A percentile compares a stretch with the other conserved stretches of the same genome.
Evolutionary conservation across 176 grass and related monocot species (phyloP).

Genomic region (Carex kokanica): DNA sequence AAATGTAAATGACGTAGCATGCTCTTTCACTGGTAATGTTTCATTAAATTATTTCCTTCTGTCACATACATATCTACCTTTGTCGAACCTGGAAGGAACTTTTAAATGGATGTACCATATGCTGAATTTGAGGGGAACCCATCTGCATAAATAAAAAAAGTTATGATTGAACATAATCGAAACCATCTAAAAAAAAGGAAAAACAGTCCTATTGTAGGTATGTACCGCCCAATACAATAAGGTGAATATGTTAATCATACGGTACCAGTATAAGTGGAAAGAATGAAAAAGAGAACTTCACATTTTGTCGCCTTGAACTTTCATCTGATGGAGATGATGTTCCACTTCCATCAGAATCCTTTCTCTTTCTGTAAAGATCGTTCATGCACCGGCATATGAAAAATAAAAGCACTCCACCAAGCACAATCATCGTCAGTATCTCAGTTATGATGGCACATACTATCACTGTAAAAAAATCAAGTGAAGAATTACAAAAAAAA

Average conservation of each 20-base stretch:
- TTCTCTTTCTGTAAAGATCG: conserved; percentile 31
- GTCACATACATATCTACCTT: background rate
- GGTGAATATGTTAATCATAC: background rate
- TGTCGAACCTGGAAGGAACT: background rate
- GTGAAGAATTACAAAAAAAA: background rate
- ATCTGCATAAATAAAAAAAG: background rate
- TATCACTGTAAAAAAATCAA: conserved; percentile 42
- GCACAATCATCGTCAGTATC: conserved; percentile 45
- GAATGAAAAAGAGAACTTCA: background rate
- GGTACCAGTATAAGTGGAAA: background rate
- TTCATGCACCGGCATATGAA: conserved; percentile 60
- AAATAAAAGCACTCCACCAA: conserved; percentile 41
- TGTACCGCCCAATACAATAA: background rate
- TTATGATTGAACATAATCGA: background rate
- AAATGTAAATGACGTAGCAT: background rate
- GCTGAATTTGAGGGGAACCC: background rate
- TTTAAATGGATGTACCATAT: background rate
- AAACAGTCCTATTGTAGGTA: background rate
- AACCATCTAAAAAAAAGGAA: background rate
- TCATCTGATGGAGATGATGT: background rate
- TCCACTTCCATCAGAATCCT: background rate
- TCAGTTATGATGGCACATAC: conserved; percentile 26
- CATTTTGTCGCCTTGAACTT: conserved; percentile 1
- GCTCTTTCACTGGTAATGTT: background rate
- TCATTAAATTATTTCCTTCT: background rate